Base-by-base conservation (phyloP, 2,329 filamentous ascomycete species). In the Fonsecaea multimorphosa region DNA sequence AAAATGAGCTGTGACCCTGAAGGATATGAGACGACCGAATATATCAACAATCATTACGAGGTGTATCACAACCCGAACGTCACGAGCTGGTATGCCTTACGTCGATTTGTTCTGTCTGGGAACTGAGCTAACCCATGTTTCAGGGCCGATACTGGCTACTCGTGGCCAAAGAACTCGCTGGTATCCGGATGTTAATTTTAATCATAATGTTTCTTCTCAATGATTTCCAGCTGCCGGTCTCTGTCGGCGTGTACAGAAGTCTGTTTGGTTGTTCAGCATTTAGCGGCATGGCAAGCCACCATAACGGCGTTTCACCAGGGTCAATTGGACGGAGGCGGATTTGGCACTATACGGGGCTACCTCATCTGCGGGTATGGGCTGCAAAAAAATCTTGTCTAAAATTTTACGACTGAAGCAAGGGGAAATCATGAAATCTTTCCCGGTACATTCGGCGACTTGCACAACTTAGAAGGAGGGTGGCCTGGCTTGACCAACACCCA, bases 1-100 rank as follows among this genome's bases (percentile, higher is more conserved):
- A 82, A 82, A 44, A 73, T 90, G 57, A 90, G 88, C 16, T 91
- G 89, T 75, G 89, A 91, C 77, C 89, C 89, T 2, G 80, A 81
- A 0, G 88, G 85, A 0, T 91, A 87, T 73, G 83, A 85, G 62
- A 91, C 89, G 0, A 91, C 89, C 0, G 73, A 82, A 1, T 91
- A 91, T 75, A 91, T 91, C 74, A 78, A 79, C 56, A 78, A 83
- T 1, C 89, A 91, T 72, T 81, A 82, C 1, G 80, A 84, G 63
- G 83, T 86, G 2, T 91, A 91, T 72, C 78, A 78, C 61, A 89
- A 90, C 73, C 79, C 82, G 31, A 91, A 91, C 72, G 72, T 87
- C 66, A 91, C 89, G 8, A 77, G 78, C 61, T 90, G 88, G 87
- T 87, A 82, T 72, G 82, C 75, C 16, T 60, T 75, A 73, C 14